Conservation (phyloP, 1,284 basidiomycete genomes). For the Ganoderma leucocontextum region DNA sequence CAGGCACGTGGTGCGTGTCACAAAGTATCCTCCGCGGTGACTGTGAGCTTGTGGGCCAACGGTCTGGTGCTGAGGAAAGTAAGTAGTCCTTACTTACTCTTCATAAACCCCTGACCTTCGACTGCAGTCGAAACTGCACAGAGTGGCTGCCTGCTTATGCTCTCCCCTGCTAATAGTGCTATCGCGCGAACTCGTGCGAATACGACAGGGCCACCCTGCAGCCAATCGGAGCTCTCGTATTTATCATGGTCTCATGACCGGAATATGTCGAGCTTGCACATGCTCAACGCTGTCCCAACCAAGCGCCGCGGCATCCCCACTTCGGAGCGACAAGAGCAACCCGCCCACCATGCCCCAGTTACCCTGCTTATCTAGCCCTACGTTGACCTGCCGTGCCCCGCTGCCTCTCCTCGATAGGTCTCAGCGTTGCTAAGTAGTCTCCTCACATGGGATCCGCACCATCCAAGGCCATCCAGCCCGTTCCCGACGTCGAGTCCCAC, state of each 20-base stretch:
- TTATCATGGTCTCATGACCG: neutral
- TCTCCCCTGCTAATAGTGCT: too few species aligned
- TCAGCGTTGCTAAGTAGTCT: neutral
- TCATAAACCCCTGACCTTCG: too few species aligned
- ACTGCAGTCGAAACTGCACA: too few species aligned
- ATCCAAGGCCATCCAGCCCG: constrained; percentile 49
- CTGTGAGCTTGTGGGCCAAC: too few species aligned
- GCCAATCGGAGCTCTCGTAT: neutral
- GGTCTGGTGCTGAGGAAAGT: too few species aligned
- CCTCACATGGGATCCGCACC: constrained; percentile 59
- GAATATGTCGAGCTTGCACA: neutral
- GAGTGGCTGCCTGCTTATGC: too few species aligned
- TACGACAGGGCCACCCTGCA: neutral
- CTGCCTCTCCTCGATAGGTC: neutral
- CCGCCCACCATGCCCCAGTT: neutral
- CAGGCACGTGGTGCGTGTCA: neutral
- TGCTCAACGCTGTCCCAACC: neutral
- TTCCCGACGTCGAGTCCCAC: constrained; percentile 39
- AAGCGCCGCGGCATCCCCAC: neutral
- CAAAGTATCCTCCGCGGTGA: neutral
- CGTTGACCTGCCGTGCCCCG: neutral
- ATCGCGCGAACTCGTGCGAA: neutral
- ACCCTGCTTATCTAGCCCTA: constrained; percentile 1
- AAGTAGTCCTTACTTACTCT: too few species aligned
- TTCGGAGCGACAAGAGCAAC: neutral